Conservation (phyloP, 495 filamentous ascomycete species). For the Aspergillus nanangensis region DNA sequence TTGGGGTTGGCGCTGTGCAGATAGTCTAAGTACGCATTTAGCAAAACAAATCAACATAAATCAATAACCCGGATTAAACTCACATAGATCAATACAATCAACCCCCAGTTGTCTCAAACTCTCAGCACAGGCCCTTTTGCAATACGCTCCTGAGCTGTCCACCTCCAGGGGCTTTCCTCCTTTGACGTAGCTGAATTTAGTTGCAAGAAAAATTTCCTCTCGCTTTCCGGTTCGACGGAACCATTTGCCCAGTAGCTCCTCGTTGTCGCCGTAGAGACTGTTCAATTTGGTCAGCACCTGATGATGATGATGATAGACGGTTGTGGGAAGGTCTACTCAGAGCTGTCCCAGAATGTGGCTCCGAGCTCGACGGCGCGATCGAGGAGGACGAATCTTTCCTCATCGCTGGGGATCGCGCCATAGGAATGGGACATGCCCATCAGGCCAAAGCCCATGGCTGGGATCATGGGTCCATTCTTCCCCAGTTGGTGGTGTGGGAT, state of each 20-base stretch:
- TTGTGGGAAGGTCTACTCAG: not conserved
- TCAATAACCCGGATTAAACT: not conserved
- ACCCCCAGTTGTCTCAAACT: constrained; percentile 4
- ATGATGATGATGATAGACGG: not conserved
- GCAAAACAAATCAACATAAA: too few relatives aligned
- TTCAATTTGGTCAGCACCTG: not conserved
- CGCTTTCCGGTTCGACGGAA: constrained; percentile 5
- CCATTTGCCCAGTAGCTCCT: constrained; percentile 4
- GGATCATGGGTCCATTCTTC: constrained; percentile 46
- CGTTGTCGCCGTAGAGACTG: not conserved
- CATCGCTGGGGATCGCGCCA: constrained; percentile 31
- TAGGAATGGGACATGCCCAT: constrained; percentile 50
- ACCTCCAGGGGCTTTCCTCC: not conserved
- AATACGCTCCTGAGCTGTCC: constrained; percentile 2
- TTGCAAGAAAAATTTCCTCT: constrained; percentile 2
- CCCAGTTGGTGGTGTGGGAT: constrained; percentile 29
- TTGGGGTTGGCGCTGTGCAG: not conserved
- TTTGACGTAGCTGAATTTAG: constrained; percentile 1
- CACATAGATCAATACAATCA: constrained; percentile 9
- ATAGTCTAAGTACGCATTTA: too few relatives aligned
- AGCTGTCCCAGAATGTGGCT: constrained; percentile 8
- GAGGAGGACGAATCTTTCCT: constrained; percentile 18
- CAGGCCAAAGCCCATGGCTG: constrained; percentile 47
- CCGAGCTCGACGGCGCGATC: constrained; percentile 3
- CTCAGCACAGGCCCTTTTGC: constrained; percentile 2